Evolutionary conservation across 2,329 filamentous ascomycete genomes (phyloP).

Genomic region (Simplicillium sp.): DNA sequence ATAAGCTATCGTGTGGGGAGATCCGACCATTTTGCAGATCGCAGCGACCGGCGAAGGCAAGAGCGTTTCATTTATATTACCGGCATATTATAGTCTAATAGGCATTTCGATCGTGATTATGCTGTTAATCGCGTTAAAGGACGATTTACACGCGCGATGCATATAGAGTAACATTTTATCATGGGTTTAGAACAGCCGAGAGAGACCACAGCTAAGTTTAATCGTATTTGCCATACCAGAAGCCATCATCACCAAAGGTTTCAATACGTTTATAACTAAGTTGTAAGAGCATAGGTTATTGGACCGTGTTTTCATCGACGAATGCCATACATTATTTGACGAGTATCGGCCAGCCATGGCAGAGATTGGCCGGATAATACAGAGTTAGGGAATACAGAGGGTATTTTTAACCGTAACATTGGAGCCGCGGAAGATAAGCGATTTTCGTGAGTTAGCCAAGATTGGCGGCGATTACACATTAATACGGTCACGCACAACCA

Average conservation of each 20-base stretch:
- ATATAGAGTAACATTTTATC: neutral
- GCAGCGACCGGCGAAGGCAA: slow-evolving; percentile 8
- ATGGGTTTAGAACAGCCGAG: neutral
- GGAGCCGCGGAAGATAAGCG: slow-evolving; percentile 1
- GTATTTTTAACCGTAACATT: slow-evolving; percentile 8
- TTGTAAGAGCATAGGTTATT: neutral
- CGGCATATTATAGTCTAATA: slow-evolving; percentile 5
- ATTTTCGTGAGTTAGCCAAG: neutral
- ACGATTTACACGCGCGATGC: slow-evolving; percentile 5
- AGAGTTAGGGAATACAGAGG: slow-evolving; percentile 2
- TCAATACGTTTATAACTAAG: slow-evolving; percentile 4
- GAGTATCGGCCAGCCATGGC: slow-evolving; percentile 2
- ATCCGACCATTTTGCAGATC: slow-evolving; percentile 8
- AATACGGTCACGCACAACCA: neutral
- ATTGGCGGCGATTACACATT: neutral
- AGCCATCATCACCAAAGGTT: neutral
- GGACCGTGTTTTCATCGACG: slow-evolving; percentile 5
- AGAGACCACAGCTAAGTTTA: neutral
- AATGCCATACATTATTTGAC: slow-evolving; percentile 6
- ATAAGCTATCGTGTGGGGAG: slow-evolving; percentile 1
- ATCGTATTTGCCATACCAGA: slow-evolving; percentile 3
- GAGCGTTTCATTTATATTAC: slow-evolving; percentile 11
- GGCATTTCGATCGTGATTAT: slow-evolving; percentile 7
- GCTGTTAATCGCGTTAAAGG: slow-evolving; percentile 4
- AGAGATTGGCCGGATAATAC: neutral